A percentile compares a stretch with the other conserved stretches of the same genome.
Conservation (phyloP, 2,329 filamentous ascomycete species). For the Drechslerella coelobrocha region DNA sequence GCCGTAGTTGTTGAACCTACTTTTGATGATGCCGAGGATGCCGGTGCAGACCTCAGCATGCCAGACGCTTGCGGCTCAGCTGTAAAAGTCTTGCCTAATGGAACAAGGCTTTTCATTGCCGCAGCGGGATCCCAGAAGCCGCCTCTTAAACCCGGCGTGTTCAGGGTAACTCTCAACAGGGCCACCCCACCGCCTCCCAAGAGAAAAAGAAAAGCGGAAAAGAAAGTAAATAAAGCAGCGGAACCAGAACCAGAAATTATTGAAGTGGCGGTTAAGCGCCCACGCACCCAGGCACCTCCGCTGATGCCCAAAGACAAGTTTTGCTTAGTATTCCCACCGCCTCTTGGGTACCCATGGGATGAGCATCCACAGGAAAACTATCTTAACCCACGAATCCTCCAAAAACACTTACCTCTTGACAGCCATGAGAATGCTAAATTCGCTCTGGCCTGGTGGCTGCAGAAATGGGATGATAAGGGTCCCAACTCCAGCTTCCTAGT, state of each 20-base stretch:
- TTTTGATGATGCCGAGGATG: slow-evolving; percentile 4
- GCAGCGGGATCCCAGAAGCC: slow-evolving; percentile 1
- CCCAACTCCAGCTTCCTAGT: slow-evolving; percentile 18
- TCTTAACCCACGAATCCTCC: slow-evolving; percentile 5
- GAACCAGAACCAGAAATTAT: slow-evolving; percentile 2
- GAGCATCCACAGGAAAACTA: neutral
- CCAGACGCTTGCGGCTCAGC: slow-evolving; percentile 2
- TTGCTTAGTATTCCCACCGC: slow-evolving; percentile 25
- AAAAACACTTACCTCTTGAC: slow-evolving; percentile 21
- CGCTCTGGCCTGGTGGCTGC: slow-evolving; percentile 20
- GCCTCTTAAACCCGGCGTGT: slow-evolving; percentile 8
- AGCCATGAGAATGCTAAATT: slow-evolving; percentile 13
- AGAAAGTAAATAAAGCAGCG: slow-evolving; percentile 14
- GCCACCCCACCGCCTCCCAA: neutral
- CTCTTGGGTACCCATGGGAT: slow-evolving; percentile 22
- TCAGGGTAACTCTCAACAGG: slow-evolving; percentile 5
- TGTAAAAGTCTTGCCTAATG: slow-evolving; percentile 18
- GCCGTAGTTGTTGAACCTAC: too few species aligned
- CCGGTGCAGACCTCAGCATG: slow-evolving; percentile 9
- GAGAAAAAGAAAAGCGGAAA: slow-evolving; percentile 11
- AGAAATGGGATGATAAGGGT: slow-evolving; percentile 19
- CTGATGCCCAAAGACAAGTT: slow-evolving; percentile 29
- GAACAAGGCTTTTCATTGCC: slow-evolving; percentile 24
- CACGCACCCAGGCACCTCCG: slow-evolving; percentile 12
- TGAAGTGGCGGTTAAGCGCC: slow-evolving; percentile 18